A percentile compares a stretch with the other conserved stretches of the same genome.
phyloP scores from a whole-genome alignment of 1,284 basidiomycete species.

The Microbotryum lychnidis-dioicae region DNA sequence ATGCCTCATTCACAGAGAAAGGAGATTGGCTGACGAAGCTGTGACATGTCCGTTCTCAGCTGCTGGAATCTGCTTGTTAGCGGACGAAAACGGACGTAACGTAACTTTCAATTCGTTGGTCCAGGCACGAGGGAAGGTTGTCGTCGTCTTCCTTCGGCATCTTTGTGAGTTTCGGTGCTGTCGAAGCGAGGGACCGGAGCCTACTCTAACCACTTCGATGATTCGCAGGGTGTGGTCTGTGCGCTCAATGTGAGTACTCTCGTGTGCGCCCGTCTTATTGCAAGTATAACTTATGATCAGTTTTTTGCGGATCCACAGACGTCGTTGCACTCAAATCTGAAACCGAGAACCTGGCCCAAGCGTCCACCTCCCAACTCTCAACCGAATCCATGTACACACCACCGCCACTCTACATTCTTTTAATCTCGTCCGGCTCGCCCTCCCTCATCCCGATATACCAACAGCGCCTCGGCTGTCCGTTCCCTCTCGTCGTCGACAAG shows the following conservation, averaged over 20 bases:
- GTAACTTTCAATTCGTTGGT: background rate
- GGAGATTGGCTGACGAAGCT: background rate
- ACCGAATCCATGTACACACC: constrained; percentile 6
- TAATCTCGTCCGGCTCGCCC: constrained; percentile 22
- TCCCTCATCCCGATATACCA: constrained; percentile 24
- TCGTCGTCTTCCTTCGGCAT: constrained; percentile 9
- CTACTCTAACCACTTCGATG: background rate
- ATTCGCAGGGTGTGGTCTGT: constrained; percentile 22
- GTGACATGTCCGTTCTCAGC: background rate
- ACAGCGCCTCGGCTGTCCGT: constrained; percentile 15
- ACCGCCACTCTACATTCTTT: constrained; percentile 25
- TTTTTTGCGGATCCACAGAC: too few species aligned
- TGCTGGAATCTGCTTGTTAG: background rate
- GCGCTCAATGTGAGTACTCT: constrained; percentile 5
- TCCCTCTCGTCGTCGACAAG: constrained; percentile 25
- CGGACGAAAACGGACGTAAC: background rate
- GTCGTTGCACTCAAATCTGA: too few species aligned
- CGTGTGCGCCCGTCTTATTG: too few species aligned
- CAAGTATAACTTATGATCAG: too few species aligned
- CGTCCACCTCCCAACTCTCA: constrained; percentile 9
- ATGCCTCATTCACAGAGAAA: constrained; percentile 6
- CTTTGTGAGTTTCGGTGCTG: background rate
- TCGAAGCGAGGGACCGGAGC: background rate
- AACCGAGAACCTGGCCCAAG: constrained; percentile 2
- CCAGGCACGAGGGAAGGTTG: constrained; percentile 5